A percentile compares a stretch with the other conserved stretches of the same genome.
phyloP scores from a whole-genome alignment of 2,329 filamentous ascomycete species.

The Hirsutella thompsonii region DNA sequence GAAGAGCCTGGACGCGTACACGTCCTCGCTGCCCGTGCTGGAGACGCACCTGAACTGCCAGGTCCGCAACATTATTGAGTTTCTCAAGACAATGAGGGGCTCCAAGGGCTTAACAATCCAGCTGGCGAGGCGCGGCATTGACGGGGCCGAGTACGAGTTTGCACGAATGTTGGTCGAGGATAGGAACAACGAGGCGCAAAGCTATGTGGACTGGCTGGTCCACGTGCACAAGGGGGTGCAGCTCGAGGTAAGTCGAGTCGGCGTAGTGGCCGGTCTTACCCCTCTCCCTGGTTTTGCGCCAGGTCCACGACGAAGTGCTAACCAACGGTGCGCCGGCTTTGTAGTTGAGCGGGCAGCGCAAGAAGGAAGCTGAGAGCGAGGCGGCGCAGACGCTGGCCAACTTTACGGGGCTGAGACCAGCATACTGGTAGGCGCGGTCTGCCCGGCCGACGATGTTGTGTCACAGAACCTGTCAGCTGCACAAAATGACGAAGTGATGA shows the following conservation, averaged over 20 bases:
- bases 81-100: conserved; percentile 65
- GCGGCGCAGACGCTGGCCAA: conserved; percentile 32
- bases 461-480: background rate
- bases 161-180: conserved; percentile 85
- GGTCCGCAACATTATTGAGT: conserved; percentile 85
- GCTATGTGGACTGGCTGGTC: conserved; percentile 97
- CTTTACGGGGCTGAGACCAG: conserved; percentile 45
- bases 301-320: background rate
- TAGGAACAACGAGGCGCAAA: conserved; percentile 93
- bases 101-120: conserved; percentile 84
- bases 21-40: conserved; percentile 66
- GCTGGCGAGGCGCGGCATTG: conserved; percentile 80
- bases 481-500: background rate
- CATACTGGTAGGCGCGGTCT: conserved; percentile 33
- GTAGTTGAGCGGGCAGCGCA: conserved; percentile 56
- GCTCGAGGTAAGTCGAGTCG: conserved; percentile 51
- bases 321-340: conserved; percentile 6
- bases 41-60: conserved; percentile 91
- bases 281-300: background rate
- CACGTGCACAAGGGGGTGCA: conserved; percentile 89
- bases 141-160: conserved; percentile 95
- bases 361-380: conserved; percentile 48
- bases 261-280: background rate
- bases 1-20: conserved; percentile 69
- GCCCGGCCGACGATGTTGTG: background rate